Base-by-base conservation (phyloP, 192 early-diverging fungal species). In the Spizellomyces punctatus region DNA sequence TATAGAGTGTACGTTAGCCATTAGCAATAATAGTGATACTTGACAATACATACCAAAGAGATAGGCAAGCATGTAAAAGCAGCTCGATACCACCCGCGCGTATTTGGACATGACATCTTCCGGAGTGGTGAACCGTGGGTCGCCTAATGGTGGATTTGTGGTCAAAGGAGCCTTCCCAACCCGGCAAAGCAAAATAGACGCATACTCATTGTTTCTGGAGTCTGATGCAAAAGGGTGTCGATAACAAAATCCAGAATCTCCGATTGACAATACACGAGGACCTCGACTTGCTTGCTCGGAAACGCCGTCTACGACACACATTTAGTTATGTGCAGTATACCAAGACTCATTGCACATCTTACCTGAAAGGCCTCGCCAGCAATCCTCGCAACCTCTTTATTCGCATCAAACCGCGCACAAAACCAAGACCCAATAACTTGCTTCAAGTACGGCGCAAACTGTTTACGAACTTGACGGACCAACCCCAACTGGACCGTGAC, bases 361-460 rank as follows among this genome's bases (percentile, higher is more conserved):
- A 91, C 90, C 80, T 92, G 78, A 79, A 93, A 92, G 1, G 93
- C 78, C 36, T 86, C 77, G 9, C 43, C 75, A 12, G 93, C 89
- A 1, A 82, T 69, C 62, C 77, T 79, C 0, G 91, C 82, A 54
- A 94, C 89, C 65, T 99, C 96, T 36, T 87, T 85, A 12, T 86
- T 82, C 6, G 88, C 88, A 76, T 99, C 96, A 77, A 93, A 98
- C 61, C 82, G 89, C 21, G 87, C 82, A 4, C 84, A 86, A 19
- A 97, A 73, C 96, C 96, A 99, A 5, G 91, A 79, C 0, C 90
- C 92, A 70, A 95, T 85, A 21, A 98, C 76, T 16, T 86, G 84
- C 77, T 94, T 96, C 16, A 99, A 76, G 55, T 90, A 75, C 0
- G 92, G 88, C 14, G 94, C 95, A 49, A 98, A 71, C 54, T 86